Base-by-base conservation (phyloP, 495 filamentous ascomycete species). In the Penicillium bovifimosum region DNA sequence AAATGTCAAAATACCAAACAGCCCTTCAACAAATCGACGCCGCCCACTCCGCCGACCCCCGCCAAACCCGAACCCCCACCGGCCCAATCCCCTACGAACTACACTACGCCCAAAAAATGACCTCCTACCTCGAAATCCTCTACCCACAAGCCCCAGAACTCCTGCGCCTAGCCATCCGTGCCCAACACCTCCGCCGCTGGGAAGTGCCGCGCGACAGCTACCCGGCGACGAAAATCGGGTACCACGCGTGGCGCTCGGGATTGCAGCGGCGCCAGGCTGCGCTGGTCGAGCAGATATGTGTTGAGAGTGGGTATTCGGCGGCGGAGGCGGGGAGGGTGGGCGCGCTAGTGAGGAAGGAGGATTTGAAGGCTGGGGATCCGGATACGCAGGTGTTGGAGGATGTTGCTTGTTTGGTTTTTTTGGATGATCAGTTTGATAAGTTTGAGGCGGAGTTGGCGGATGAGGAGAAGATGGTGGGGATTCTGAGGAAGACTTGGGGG, bases 141-240 rank as follows among this genome's bases (percentile, higher is more conserved):
- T 52, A 66, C 28, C 79, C 86, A 1, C 45, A 68, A 31, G 82
- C 87, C 14, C 80, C 84, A 3, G 81, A 84, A 11, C 62, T 76
- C 40, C 76, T 93, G 34, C 79, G 78, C 20, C 74, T 92, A 50
- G 88, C 88, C 26, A 82, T 89, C 52, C 84, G 86, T 51, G 88
- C 88, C 17, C 88, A 93, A 68, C 88, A 93, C 69, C 85, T 92
- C 55, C 71, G 79, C 44, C 85, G 88, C 59, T 93, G 87, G 87
- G 86, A 91, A 68, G 77, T 90, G 11, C 86, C 87, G 0, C 83
- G 88, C 20, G 64, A 65, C 51, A 78, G 72, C 35, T 91, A 88
- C 67, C 84, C 87, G 9, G 75, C 76, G 64, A 88, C 80, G 5
- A 82, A 84, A 52, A 51, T 77, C 3, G 88, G 88, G 13, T 93